A percentile compares a stretch with the other conserved stretches of the same genome.
phyloP scores from a whole-genome alignment of 768 basidiomycete species.

The Russula virescens region DNA sequence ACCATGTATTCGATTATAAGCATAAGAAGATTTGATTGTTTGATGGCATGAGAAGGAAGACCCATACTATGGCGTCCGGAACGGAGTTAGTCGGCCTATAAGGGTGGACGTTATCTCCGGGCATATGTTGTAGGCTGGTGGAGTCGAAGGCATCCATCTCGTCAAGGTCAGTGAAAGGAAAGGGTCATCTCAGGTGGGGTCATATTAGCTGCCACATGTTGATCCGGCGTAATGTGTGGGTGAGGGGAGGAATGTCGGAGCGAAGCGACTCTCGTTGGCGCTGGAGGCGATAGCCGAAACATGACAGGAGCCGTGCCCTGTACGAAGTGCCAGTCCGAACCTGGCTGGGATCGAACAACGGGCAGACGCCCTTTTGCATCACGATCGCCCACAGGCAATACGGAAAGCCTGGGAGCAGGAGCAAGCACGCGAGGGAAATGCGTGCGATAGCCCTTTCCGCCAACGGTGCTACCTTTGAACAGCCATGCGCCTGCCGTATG shows the following conservation, averaged over 20 bases:
- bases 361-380: conserved; percentile 33
- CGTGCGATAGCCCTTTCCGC: conserved; percentile 55
- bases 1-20: too few species aligned
- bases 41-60: too few species aligned
- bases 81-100: too few species aligned
- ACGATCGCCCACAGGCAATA: conserved; percentile 41
- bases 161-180: not conserved
- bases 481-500: conserved; percentile 28
- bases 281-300: not conserved
- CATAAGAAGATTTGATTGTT: too few species aligned
- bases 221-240: not conserved
- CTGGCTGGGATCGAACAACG: not conserved
- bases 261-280: not conserved
- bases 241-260: conserved; percentile 2
- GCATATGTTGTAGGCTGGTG: too few species aligned
- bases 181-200: not conserved
- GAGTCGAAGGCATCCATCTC: too few species aligned
- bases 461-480: conserved; percentile 48
- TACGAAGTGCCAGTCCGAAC: not conserved
- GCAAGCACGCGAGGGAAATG: conserved; percentile 59
- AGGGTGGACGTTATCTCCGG: too few species aligned
- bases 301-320: not conserved
- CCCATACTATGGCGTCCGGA: too few species aligned
- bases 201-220: not conserved
- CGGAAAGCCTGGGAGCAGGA: conserved; percentile 60